Evolutionary conservation across 2,329 filamentous ascomycete genomes (phyloP).

Genomic region (Pseudogymnoascus sp.): DNA sequence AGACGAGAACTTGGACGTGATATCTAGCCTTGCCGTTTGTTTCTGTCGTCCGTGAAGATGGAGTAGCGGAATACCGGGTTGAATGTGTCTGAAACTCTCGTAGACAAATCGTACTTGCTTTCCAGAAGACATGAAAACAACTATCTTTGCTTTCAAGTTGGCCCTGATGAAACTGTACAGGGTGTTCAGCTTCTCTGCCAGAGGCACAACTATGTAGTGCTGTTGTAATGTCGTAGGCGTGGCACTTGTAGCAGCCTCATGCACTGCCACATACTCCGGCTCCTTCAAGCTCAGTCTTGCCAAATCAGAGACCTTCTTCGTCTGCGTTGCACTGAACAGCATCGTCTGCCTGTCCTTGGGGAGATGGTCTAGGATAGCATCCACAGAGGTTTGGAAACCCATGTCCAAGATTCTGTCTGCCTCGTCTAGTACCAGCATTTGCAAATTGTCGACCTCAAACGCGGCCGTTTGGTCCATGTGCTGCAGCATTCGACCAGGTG

Average conservation of each 20-base stretch:
- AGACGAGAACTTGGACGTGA: constrained; percentile 72
- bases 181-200: constrained; percentile 84
- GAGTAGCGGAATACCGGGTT: constrained; percentile 85
- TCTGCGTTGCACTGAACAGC: constrained; percentile 94
- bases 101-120: constrained; percentile 97
- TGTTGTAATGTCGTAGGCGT: constrained; percentile 82
- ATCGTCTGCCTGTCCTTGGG: constrained; percentile 81
- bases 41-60: constrained; percentile 94
- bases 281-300: constrained; percentile 80
- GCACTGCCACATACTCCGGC: constrained; percentile 90
- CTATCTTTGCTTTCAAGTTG: constrained; percentile 87
- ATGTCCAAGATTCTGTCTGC: constrained; percentile 96
- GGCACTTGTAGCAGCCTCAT: constrained; percentile 69
- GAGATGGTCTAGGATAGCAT: constrained; percentile 87
- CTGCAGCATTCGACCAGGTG: constrained; percentile 88
- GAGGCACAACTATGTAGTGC: constrained; percentile 78
- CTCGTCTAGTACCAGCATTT: constrained; percentile 90
- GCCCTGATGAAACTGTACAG: constrained; percentile 87
- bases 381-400: constrained; percentile 85
- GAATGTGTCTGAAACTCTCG: constrained; percentile 84
- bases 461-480: constrained; percentile 90
- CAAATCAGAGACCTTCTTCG: constrained; percentile 85
- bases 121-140: constrained; percentile 89
- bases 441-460: constrained; percentile 82
- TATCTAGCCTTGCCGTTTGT: constrained; percentile 78